These are phyloP conservation scores for Saccharomycopsis crataegensis DNA, from an alignment of 1,139 yeast species.

Conservation along the genomic window DNA sequence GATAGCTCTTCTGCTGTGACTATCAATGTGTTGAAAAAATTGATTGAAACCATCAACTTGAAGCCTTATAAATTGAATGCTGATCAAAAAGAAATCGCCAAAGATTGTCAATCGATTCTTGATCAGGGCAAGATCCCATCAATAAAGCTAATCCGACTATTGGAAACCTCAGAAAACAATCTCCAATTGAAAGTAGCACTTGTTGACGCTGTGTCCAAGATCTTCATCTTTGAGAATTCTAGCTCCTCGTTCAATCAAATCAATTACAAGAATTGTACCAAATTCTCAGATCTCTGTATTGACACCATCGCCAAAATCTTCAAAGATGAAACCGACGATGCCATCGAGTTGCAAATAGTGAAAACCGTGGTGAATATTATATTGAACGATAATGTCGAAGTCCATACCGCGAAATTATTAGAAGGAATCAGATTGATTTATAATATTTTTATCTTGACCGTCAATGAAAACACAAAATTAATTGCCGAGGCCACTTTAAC, in stretches of 20 bases:
- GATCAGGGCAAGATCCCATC: slow-evolving; percentile 12
- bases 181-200: slow-evolving; percentile 13
- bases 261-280: slow-evolving; percentile 6
- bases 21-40: slow-evolving; percentile 7
- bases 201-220: slow-evolving; percentile 18
- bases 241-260: slow-evolving; percentile 9
- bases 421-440: slow-evolving; percentile 91
- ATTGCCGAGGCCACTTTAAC: slow-evolving; percentile 94
- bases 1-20: slow-evolving; percentile 7
- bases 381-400: slow-evolving; percentile 68
- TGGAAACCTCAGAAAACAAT: slow-evolving; percentile 10
- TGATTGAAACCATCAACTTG: neutral
- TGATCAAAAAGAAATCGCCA: slow-evolving; percentile 9
- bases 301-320: slow-evolving; percentile 82
- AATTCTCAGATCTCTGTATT: slow-evolving; percentile 16
- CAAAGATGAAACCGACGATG: slow-evolving; percentile 82
- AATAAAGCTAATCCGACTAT: slow-evolving; percentile 3
- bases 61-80: slow-evolving; percentile 6
- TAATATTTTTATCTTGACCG: slow-evolving; percentile 77
- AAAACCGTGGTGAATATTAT: slow-evolving; percentile 88
- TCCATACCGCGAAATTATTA: slow-evolving; percentile 83
- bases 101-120: slow-evolving; percentile 1
- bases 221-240: slow-evolving; percentile 18
- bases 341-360: slow-evolving; percentile 84
- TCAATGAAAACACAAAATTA: slow-evolving; percentile 56